Percentiles rank a stretch among this genome's conserved stretches.
These are phyloP conservation scores for Lagenaria siceraria DNA, from an alignment of 306 rosid species.

Conservation along the genomic window DNA sequence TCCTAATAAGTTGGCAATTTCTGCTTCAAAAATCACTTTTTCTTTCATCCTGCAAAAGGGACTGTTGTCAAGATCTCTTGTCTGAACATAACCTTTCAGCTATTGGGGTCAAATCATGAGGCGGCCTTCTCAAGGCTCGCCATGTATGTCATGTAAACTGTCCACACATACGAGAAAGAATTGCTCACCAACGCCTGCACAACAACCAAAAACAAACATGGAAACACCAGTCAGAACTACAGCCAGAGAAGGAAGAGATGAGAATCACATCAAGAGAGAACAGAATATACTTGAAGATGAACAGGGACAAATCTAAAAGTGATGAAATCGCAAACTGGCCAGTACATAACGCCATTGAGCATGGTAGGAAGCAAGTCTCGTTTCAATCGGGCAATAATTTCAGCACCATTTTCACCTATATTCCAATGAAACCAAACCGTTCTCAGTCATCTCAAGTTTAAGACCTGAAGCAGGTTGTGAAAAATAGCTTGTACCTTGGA, in stretches of 20 bases:
- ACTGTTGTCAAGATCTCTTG: not conserved
- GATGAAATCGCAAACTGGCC: slow-evolving; percentile 87
- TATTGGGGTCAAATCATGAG: not conserved
- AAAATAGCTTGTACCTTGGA: slow-evolving; percentile 46
- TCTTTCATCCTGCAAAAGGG: not conserved
- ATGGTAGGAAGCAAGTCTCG: slow-evolving; percentile 71
- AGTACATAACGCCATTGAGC: slow-evolving; percentile 66
- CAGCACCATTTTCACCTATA: slow-evolving; percentile 55
- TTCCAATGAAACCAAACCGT: not conserved
- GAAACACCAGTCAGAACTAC: slow-evolving; percentile 2
- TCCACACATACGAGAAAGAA: slow-evolving; percentile 88
- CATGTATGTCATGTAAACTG: slow-evolving; percentile 85
- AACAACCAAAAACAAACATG: slow-evolving; percentile 17
- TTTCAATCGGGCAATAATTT: slow-evolving; percentile 57
- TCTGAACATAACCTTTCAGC: not conserved
- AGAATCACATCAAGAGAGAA: not conserved
- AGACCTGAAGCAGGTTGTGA: not conserved
- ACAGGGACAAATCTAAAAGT: slow-evolving; percentile 82
- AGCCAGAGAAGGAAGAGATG: not conserved
- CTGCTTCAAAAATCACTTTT: no score
- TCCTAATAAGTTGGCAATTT: not conserved
- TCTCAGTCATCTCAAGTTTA: not conserved
- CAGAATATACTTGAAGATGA: slow-evolving; percentile 60
- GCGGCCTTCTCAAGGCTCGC: slow-evolving; percentile 66
- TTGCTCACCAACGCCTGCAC: slow-evolving; percentile 86